phyloP scores from a whole-genome alignment of 108 stramenopile genomes.

The Aurantiochytrium sp. region DNA sequence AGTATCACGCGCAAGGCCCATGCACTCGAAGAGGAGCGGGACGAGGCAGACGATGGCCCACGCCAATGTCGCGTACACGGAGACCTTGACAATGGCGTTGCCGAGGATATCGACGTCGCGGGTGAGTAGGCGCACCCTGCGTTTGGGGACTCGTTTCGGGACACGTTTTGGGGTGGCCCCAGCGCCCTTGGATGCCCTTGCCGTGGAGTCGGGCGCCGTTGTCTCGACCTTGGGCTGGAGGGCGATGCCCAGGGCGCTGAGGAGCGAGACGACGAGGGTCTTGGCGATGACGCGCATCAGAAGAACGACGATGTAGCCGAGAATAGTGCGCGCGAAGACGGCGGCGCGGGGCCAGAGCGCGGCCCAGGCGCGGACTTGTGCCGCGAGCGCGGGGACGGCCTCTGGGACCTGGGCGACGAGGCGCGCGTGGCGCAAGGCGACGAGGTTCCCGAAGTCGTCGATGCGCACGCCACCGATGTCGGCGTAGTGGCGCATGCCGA shows the following conservation, averaged over 20 bases:
- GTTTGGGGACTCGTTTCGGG: too few species aligned
- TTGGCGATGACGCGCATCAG: constrained; percentile 1
- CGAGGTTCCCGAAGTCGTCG: background rate
- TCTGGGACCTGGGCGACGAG: background rate
- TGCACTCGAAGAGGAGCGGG: background rate
- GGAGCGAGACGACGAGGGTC: background rate
- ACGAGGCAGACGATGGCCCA: background rate
- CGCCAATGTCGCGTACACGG: background rate
- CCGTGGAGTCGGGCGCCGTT: background rate
- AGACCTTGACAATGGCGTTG: background rate
- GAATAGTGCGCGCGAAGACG: background rate
- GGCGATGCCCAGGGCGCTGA: background rate
- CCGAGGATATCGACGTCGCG: background rate
- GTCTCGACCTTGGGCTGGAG: background rate
- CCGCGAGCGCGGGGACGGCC: background rate
- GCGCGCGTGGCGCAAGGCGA: background rate
- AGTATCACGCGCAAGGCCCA: too few species aligned
- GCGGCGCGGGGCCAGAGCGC: background rate
- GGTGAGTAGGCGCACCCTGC: background rate
- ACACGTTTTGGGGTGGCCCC: background rate
- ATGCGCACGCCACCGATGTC: background rate
- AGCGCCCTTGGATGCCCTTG: background rate
- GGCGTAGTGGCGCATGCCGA: background rate
- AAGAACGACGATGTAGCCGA: background rate
- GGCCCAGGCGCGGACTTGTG: background rate